Evolutionary conservation across 208 protist species (phyloP), one percentile per base, ranked within the genome.

Genomic region (Crithidia fasciculata): DNA sequence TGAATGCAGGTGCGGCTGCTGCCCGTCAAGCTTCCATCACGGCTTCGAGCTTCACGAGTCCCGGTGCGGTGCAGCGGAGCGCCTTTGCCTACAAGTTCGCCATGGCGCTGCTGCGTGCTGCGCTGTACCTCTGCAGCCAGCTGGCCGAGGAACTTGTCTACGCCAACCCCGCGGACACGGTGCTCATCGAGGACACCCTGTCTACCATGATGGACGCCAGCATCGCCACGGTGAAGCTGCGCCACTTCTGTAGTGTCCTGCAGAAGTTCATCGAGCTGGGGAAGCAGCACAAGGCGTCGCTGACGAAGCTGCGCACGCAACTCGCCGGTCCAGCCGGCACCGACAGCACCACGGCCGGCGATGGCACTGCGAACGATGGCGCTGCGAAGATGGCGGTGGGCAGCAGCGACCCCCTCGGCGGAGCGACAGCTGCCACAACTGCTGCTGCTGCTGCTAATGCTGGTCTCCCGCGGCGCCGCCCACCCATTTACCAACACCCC

Each of bases 171-270:
- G 79, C 82, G 2, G 92, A 97, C 78, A 94, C 90, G 4, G 92
- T 97, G 18, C 72, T 89, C 8, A 91, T 97, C 56, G 92, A 97
- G 65, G 89, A 95, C 68, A 88, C 82, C 15, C 80, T 97, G 36
- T 94, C 88, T 28, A 85, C 88, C 71, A 95, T 97, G 92, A 95
- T 97, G 90, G 92, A 97, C 64, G 74, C 83, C 8, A 78, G 87
- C 58, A 90, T 95, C 69, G 88, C 81, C 5, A 88, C 84, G 13
- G 87, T 93, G 53, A 92, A 94, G 72, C 79, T 97, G 58, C 86
- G 74, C 36, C 83, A 94, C 71, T 92, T 96, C 69, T 93, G 89
- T 69, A 55, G 67, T 4, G 84, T 80, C 8, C 69, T 93, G 56
- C 78, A 79, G 56, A 41, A 76, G 6, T 56, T 63, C 4, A 72